These are phyloP conservation scores for Colletotrichum musicola DNA, from an alignment of 2,329 filamentous ascomycete species.

Conservation along the genomic window DNA sequence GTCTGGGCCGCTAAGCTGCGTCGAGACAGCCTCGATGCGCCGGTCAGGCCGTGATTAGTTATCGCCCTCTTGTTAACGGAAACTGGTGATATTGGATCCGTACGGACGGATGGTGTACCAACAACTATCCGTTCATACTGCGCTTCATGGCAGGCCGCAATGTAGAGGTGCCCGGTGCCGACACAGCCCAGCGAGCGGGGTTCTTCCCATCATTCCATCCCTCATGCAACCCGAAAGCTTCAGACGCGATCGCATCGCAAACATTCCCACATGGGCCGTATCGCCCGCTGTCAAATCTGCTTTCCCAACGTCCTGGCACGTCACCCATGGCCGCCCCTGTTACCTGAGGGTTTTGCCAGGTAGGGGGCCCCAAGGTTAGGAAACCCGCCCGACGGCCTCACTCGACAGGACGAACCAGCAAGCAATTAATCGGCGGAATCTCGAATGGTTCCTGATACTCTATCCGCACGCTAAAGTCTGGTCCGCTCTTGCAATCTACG, in stretches of 20 bases:
- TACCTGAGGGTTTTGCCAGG: conserved; percentile 12
- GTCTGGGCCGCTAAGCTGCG: conserved; percentile 1
- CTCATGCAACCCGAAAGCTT: conserved; percentile 14
- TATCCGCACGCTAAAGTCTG: too few species aligned
- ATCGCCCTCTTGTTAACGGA: not conserved
- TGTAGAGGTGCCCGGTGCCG: not conserved
- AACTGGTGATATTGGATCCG: not conserved
- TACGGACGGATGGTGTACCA: too few species aligned
- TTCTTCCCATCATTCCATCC: conserved; percentile 14
- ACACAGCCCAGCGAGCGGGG: conserved; percentile 5
- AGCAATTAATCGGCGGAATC: conserved; percentile 24
- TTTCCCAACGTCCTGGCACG: conserved; percentile 10
- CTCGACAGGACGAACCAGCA: conserved; percentile 1
- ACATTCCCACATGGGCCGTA: conserved; percentile 1
- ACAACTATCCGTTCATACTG: too few species aligned
- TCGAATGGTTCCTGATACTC: not conserved
- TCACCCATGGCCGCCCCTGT: conserved; percentile 5
- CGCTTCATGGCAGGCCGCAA: too few species aligned
- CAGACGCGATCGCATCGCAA: conserved; percentile 7
- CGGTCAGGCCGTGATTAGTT: not conserved
- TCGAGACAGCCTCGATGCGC: not conserved
- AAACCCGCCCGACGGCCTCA: not conserved
- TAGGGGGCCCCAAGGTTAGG: not conserved
- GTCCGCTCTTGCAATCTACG: too few species aligned
- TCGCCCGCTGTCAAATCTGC: conserved; percentile 29